Percentiles rank a stretch among this genome's conserved stretches.
These are phyloP conservation scores for Stagonosporopsis vannaccii DNA, from an alignment of 2,329 filamentous ascomycete genomes.

Conservation along the genomic window DNA sequence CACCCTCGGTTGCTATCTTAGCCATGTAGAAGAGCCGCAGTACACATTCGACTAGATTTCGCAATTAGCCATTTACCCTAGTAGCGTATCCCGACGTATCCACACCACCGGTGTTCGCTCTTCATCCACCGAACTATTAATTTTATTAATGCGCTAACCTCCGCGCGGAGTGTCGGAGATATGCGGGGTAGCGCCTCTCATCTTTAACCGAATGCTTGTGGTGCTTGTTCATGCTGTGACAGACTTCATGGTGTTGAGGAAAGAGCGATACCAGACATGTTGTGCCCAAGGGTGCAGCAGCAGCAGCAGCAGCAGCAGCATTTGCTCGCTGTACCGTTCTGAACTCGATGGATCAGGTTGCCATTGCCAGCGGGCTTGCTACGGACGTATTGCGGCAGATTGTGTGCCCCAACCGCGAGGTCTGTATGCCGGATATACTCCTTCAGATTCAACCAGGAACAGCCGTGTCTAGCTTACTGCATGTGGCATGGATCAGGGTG, in stretches of 20 bases:
- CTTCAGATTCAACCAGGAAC: constrained; percentile 10
- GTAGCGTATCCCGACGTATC: background rate
- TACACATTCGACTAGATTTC: background rate
- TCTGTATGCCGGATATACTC: constrained; percentile 6
- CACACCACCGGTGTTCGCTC: background rate
- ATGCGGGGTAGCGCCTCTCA: constrained; percentile 11
- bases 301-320: no score
- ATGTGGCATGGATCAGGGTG: constrained; percentile 4
- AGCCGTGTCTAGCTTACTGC: background rate
- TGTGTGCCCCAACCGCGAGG: background rate
- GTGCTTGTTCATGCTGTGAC: background rate
- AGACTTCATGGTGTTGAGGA: background rate
- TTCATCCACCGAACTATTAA: background rate
- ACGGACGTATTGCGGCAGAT: background rate
- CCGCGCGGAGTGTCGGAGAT: constrained; percentile 10
- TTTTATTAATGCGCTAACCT: constrained; percentile 4
- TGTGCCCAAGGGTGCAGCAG: background rate
- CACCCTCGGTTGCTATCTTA: constrained; percentile 6
- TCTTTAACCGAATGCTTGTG: constrained; percentile 6
- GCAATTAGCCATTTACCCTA: constrained; percentile 19
- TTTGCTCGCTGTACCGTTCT: background rate
- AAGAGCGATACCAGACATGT: background rate
- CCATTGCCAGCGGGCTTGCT: background rate
- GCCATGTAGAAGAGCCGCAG: constrained; percentile 14
- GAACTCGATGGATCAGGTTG: background rate